Percentiles rank a stretch among this genome's conserved stretches.
These are phyloP conservation scores for Fusarium longipes DNA, from an alignment of 2,329 filamentous ascomycete genomes.

Conservation along the genomic window DNA sequence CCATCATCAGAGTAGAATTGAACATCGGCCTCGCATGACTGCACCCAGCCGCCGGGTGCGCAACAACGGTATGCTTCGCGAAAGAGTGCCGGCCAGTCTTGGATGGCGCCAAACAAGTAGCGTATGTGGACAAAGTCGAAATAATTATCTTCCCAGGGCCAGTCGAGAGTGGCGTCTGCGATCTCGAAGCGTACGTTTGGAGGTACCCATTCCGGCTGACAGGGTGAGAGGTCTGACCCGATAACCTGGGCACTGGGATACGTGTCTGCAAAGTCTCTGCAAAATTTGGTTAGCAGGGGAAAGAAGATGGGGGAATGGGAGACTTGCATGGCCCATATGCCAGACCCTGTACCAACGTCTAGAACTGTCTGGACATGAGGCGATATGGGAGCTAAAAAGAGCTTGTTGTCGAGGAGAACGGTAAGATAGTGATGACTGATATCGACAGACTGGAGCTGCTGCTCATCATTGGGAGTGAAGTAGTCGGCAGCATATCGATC, in stretches of 20 bases:
- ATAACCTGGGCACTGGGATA: constrained; percentile 32
- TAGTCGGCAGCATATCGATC: constrained; percentile 38
- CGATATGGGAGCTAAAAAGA: constrained; percentile 39
- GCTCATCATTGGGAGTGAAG: constrained; percentile 41
- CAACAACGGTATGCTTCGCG: constrained; percentile 38
- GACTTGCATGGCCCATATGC: constrained; percentile 34
- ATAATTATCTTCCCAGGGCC: constrained; percentile 37
- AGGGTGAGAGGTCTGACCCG: constrained; percentile 39
- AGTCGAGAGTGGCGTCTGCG: constrained; percentile 35
- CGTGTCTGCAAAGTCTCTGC: constrained; percentile 38
- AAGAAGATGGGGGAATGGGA: too few relatives aligned
- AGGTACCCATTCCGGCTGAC: constrained; percentile 40
- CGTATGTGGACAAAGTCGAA: constrained; percentile 41
- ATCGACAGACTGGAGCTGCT: constrained; percentile 40
- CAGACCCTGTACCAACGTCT: constrained; percentile 43
- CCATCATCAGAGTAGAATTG: constrained; percentile 35
- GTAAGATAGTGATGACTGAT: constrained; percentile 44
- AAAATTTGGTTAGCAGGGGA: not conserved
- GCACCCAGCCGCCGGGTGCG: constrained; percentile 34
- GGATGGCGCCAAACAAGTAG: constrained; percentile 38
- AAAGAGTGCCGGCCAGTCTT: constrained; percentile 35
- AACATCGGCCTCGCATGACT: constrained; percentile 39
- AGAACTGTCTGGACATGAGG: constrained; percentile 38
- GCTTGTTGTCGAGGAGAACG: constrained; percentile 35
- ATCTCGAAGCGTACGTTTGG: constrained; percentile 40